A percentile compares a stretch with the other conserved stretches of the same genome.
Evolutionary conservation across 2,329 filamentous ascomycete species (phyloP).

Genomic region (Talaromyces sp.): DNA sequence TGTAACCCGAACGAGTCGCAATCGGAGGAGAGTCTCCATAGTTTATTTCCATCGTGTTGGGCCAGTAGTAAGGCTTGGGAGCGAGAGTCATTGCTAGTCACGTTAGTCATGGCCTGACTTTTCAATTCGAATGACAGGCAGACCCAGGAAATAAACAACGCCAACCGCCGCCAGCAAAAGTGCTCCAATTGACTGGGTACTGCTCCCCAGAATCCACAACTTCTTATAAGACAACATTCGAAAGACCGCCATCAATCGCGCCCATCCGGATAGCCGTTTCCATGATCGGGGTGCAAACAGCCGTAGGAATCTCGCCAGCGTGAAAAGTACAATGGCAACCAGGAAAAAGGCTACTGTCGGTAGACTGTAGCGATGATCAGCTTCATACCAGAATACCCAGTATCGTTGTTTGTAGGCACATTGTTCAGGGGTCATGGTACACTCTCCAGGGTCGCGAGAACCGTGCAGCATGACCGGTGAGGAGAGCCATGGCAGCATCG

Average conservation of each 20-base stretch:
- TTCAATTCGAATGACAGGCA: background rate
- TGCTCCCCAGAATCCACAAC: constrained; percentile 32
- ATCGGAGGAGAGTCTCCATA: constrained; percentile 50
- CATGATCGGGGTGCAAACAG: constrained; percentile 18
- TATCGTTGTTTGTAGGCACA: constrained; percentile 21
- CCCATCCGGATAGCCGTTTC: constrained; percentile 23
- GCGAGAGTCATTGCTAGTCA: constrained; percentile 39
- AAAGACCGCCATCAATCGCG: constrained; percentile 34
- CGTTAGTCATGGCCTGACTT: background rate
- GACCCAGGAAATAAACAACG: constrained; percentile 6
- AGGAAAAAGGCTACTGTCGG: constrained; percentile 50
- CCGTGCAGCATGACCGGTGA: constrained; percentile 25
- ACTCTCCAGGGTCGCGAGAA: constrained; percentile 17
- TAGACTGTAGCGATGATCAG: constrained; percentile 48
- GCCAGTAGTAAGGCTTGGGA: constrained; percentile 52
- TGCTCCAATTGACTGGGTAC: constrained; percentile 38
- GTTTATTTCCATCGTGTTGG: constrained; percentile 27
- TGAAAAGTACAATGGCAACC: constrained; percentile 43
- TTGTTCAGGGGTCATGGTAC: constrained; percentile 23
- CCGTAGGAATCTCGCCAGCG: constrained; percentile 32
- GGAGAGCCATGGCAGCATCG: constrained; percentile 20
- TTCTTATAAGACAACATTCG: constrained; percentile 23
- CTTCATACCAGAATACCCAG: constrained; percentile 35
- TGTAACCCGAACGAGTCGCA: constrained; percentile 47
- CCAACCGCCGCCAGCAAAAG: constrained; percentile 38